Percentiles rank a stretch among this genome's conserved stretches.
Evolutionary conservation across 108 stramenopile species (phyloP).

Genomic region (Fragilariopsis cylindrus): DNA sequence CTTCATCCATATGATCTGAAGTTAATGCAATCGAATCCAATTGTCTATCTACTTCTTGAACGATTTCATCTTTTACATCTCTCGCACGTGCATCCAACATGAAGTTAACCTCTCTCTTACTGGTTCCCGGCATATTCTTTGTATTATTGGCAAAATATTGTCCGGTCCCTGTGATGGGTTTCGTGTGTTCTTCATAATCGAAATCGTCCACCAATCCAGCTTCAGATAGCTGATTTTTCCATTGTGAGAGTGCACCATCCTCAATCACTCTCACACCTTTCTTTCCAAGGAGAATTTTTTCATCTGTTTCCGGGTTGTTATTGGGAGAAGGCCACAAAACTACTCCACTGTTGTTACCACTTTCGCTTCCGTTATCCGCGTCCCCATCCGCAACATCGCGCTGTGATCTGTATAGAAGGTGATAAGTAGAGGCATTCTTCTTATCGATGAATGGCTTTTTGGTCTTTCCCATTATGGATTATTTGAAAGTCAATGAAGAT

Average conservation of each 20-base stretch:
- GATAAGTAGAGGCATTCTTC: slow-evolving; percentile 82
- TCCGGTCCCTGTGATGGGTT: slow-evolving; percentile 75
- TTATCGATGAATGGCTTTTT: slow-evolving; percentile 92
- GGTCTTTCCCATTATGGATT: slow-evolving; percentile 65
- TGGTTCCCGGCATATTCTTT: background rate
- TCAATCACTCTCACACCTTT: background rate
- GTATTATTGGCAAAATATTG: slow-evolving; percentile 26
- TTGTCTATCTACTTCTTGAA: slow-evolving; percentile 77
- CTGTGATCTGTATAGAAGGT: slow-evolving; percentile 78
- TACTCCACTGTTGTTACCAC: slow-evolving; percentile 45
- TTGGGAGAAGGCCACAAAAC: slow-evolving; percentile 69
- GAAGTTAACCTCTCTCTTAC: slow-evolving; percentile 22
- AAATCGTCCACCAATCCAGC: slow-evolving; percentile 70
- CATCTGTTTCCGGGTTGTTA: slow-evolving; percentile 51
- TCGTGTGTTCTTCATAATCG: slow-evolving; percentile 89
- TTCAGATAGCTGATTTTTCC: slow-evolving; percentile 34
- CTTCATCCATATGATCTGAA: slow-evolving; percentile 93
- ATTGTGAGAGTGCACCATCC: slow-evolving; percentile 21
- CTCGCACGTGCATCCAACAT: slow-evolving; percentile 49
- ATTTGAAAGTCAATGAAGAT: too few species aligned
- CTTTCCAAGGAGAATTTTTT: slow-evolving; percentile 36
- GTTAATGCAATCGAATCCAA: slow-evolving; percentile 85
- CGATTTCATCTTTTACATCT: slow-evolving; percentile 49
- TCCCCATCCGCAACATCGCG: slow-evolving; percentile 77
- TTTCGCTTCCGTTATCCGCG: slow-evolving; percentile 14